These are phyloP conservation scores for Vaccinium myrtillus DNA, from an alignment of 148 eudicot species.

Conservation along the genomic window DNA sequence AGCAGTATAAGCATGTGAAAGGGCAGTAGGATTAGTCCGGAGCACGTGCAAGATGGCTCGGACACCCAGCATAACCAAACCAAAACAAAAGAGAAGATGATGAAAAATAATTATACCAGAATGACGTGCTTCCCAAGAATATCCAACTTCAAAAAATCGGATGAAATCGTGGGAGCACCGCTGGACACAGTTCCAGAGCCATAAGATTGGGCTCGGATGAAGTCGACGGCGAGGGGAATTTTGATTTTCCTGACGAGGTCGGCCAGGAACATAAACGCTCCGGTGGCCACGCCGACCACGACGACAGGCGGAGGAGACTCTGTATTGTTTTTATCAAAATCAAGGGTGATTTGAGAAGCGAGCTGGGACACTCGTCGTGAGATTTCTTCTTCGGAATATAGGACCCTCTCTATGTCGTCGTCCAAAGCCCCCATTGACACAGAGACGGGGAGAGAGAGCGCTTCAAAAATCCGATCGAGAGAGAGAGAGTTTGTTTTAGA, in stretches of 20 bases:
- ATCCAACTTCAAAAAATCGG: conserved; percentile 56
- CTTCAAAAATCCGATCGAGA: background rate
- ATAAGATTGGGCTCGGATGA: conserved; percentile 58
- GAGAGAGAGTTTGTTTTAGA: too few relatives aligned
- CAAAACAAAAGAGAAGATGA: background rate
- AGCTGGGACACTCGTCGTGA: conserved; percentile 45
- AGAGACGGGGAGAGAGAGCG: background rate
- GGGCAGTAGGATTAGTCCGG: too few relatives aligned
- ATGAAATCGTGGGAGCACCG: conserved; percentile 55
- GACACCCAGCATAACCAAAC: too few relatives aligned
- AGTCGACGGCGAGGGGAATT: conserved; percentile 55
- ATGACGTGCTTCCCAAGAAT: conserved; percentile 63
- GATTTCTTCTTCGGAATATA: conserved; percentile 49
- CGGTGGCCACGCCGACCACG: conserved; percentile 77
- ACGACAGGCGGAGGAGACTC: conserved; percentile 28
- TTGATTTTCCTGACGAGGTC: conserved; percentile 69
- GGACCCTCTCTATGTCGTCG: conserved; percentile 44
- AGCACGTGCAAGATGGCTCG: too few relatives aligned
- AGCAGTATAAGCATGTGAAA: too few relatives aligned
- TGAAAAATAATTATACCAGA: conserved; percentile 36
- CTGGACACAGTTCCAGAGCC: conserved; percentile 57
- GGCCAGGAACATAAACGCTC: conserved; percentile 63
- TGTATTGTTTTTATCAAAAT: conserved; percentile 18
- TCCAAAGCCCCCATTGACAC: conserved; percentile 24
- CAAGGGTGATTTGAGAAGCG: conserved; percentile 47